Conservation (phyloP, 106 monocot species). For the Dioscorea dumetorum region DNA sequence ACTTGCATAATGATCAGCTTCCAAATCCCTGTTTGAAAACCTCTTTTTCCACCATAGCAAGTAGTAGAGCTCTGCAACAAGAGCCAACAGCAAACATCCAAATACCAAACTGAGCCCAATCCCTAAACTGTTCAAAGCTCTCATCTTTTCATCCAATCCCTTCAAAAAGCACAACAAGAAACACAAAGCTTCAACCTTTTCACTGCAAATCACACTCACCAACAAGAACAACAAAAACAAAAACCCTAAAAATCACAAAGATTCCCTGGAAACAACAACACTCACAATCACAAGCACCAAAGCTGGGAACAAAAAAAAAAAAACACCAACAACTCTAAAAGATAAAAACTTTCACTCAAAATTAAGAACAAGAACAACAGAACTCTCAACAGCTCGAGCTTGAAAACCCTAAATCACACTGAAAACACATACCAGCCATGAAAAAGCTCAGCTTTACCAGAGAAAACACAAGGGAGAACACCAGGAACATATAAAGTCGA, state of each 20-base stretch:
- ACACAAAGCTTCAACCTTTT: not conserved
- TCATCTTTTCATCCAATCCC: slow-evolving; percentile 33
- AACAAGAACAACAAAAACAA: not conserved
- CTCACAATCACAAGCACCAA: too few relatives aligned
- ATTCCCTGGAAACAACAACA: not conserved
- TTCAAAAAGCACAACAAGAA: not conserved
- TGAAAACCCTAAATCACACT: not conserved
- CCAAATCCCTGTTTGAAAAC: slow-evolving; percentile 13
- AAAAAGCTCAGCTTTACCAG: too few relatives aligned
- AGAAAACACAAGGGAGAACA: too few relatives aligned
- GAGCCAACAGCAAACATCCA: slow-evolving; percentile 43
- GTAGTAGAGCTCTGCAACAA: slow-evolving; percentile 67
- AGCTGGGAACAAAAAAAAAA: not conserved
- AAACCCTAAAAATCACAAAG: not conserved
- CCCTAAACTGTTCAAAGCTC: slow-evolving; percentile 47
- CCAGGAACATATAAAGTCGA: too few relatives aligned
- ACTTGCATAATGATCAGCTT: slow-evolving; percentile 1
- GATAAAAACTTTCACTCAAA: not conserved
- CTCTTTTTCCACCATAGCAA: slow-evolving; percentile 75
- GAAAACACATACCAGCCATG: too few relatives aligned
- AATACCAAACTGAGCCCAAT: slow-evolving; percentile 49
- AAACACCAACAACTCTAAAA: not conserved
- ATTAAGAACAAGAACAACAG: not conserved
- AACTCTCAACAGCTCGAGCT: not conserved
- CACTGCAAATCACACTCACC: too few relatives aligned